Percentiles rank a stretch among this genome's conserved stretches.
Evolutionary conservation across 2,329 filamentous ascomycete genomes (phyloP).

Genomic region (Colletotrichum falcatum): DNA sequence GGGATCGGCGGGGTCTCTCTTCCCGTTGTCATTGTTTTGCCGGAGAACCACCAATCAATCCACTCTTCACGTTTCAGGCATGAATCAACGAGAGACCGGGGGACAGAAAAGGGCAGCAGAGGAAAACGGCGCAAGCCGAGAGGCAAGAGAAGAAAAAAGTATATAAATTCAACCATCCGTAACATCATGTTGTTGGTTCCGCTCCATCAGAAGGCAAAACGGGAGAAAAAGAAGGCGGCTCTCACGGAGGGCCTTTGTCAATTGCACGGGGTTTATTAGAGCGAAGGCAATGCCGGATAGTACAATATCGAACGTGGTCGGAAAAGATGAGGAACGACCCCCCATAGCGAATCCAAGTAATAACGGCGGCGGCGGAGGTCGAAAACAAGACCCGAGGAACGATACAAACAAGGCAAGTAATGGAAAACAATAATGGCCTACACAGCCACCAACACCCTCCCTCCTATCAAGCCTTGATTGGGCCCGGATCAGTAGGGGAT

Average conservation of each 20-base stretch:
- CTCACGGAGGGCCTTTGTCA: not conserved
- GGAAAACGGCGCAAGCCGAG: not conserved
- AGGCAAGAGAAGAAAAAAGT: not conserved
- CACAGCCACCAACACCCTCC: not conserved
- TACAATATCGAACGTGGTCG: not conserved
- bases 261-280: not conserved
- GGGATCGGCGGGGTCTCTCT: slow-evolving; percentile 1
- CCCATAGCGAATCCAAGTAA: not conserved
- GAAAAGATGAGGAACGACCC: not conserved
- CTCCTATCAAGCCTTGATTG: not conserved
- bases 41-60: not conserved
- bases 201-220: not conserved
- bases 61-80: not conserved
- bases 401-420: not conserved
- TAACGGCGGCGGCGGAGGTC: not conserved
- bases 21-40: not conserved
- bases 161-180: no score
- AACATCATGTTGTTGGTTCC: not conserved
- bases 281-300: not conserved
- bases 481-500: slow-evolving; percentile 79
- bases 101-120: not conserved
- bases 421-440: not conserved
- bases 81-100: not conserved
- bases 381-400: not conserved
- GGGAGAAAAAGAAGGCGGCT: not conserved